phyloP scores from a whole-genome alignment of 768 basidiomycete species.

The Pleurotus platypus region DNA sequence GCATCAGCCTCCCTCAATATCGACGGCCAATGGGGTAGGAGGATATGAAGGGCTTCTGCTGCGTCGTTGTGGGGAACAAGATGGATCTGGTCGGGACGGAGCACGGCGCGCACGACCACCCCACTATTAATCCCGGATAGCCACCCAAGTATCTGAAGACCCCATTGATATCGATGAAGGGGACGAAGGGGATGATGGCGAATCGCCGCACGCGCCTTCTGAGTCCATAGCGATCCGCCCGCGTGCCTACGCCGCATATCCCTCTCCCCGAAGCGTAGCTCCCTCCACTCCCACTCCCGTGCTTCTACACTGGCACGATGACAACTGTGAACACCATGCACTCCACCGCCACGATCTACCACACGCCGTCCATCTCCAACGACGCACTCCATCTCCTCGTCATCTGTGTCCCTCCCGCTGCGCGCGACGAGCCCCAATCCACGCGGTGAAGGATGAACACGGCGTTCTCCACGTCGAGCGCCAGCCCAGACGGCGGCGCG shows the following conservation, averaged over 20 bases:
- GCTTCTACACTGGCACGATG: conserved; percentile 46
- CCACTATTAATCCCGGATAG: too few relatives aligned
- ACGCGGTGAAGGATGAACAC: conserved; percentile 18
- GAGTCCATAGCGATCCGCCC: conserved; percentile 25
- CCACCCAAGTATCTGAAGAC: too few relatives aligned
- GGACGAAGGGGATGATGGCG: too few relatives aligned
- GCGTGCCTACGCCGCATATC: conserved; percentile 21
- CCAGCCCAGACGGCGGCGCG: conserved; percentile 41
- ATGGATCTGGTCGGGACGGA: conserved; percentile 45
- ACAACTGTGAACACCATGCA: conserved; percentile 38
- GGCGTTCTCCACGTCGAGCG: conserved; percentile 30
- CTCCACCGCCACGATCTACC: conserved; percentile 61
- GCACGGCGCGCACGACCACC: background rate
- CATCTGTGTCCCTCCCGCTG: conserved; percentile 17
- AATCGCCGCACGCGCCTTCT: conserved; percentile 14
- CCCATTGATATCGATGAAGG: too few relatives aligned
- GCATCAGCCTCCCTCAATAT: too few relatives aligned
- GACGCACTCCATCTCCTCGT: conserved; percentile 34
- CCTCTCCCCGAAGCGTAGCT: conserved; percentile 24
- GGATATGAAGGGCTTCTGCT: conserved; percentile 61
- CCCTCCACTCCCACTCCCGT: conserved; percentile 42
- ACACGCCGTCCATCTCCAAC: conserved; percentile 70
- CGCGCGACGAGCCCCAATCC: conserved; percentile 17
- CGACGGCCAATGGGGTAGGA: conserved; percentile 54
- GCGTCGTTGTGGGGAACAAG: conserved; percentile 80